phyloP scores from a whole-genome alignment of 163 green algal species.

The Volvox carteri region DNA sequence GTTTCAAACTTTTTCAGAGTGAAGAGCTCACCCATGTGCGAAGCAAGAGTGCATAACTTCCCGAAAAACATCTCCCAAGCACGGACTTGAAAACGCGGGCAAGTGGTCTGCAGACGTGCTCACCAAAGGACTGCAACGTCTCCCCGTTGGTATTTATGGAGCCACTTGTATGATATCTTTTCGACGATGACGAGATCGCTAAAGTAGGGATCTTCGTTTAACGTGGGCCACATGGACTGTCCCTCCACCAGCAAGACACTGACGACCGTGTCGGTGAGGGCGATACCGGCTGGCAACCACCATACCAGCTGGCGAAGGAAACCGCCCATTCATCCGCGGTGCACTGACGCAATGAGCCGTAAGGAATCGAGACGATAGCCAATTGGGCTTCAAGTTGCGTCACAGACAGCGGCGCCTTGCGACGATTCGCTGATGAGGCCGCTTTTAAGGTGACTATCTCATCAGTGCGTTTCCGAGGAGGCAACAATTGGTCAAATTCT shows the following conservation, averaged over 20 bases:
- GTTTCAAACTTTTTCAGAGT: too few relatives aligned
- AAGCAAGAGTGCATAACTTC: too few relatives aligned
- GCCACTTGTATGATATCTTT: slow-evolving; percentile 72
- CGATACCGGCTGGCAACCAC: slow-evolving; percentile 54
- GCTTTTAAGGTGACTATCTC: not conserved
- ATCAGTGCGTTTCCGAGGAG: not conserved
- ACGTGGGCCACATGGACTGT: slow-evolving; percentile 75
- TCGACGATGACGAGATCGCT: slow-evolving; percentile 76
- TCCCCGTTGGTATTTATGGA: slow-evolving; percentile 71
- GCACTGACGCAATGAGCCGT: not conserved
- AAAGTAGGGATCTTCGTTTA: slow-evolving; percentile 67
- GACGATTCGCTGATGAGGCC: not conserved
- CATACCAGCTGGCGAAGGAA: slow-evolving; percentile 49
- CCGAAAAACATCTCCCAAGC: too few relatives aligned
- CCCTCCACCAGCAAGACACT: slow-evolving; percentile 65
- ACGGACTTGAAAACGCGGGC: too few relatives aligned
- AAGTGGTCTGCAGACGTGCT: not conserved
- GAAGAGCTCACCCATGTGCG: too few relatives aligned
- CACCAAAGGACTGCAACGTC: slow-evolving; percentile 79
- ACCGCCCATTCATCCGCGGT: slow-evolving; percentile 48
- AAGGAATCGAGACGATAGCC: not conserved
- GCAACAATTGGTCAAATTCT: not conserved
- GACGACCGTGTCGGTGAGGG: slow-evolving; percentile 53
- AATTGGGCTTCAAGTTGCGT: not conserved
- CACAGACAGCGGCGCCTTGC: not conserved